Base-by-base conservation (phyloP, 495 filamentous ascomycete genomes). In the Penicillium waksmanii region DNA sequence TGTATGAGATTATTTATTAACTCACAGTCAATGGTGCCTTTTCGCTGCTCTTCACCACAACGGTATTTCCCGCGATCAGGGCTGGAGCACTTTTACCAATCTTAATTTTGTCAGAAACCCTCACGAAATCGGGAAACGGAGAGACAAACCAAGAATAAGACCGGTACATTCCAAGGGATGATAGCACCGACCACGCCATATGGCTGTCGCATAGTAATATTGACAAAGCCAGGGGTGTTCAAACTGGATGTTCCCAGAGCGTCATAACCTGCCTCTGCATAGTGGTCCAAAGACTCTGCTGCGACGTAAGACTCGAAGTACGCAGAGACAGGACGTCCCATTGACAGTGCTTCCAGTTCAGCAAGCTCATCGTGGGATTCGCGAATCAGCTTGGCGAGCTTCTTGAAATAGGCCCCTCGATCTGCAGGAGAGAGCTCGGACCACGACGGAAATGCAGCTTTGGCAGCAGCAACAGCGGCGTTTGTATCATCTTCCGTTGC, bases 391-490 rank as follows among this genome's bases (percentile, higher is more conserved):
- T 57, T 67, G 2, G 83, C 81, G 0, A 88, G 75, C 56, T 82
- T 83, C 58, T 77, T 77, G 46, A 89, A 60, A 64, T 76, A 77
- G 0, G 56, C 60, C 8, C 71, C 79, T 15, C 84, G 73, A 2
- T 42, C 66, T 5, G 70, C 27, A 0, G 80, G 78, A 5, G 73
- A 58, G 17, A 84, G 72, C 7, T 72, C 73, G 2, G 76, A 77
- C 85, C 86, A 89, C 18, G 76, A 70, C n/a, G 81, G 81, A 58
- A 86, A 84, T 8, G 87, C 84, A 5, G 76, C 77, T 56, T 82
- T 81, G 27, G 86, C 87, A 13, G 85, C 80, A 4, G 78, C 78
- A 2, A 88, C 83, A 13, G 86, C 85, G 2, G 63, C 67, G 67
- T 88, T 79, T 60, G 82, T 77, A 61, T 90, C 85, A 5, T 78